Percentiles rank a stretch among this genome's conserved stretches.
Conservation (phyloP, 192 early-diverging fungal genomes). For the Neocallimastix lanati region DNA sequence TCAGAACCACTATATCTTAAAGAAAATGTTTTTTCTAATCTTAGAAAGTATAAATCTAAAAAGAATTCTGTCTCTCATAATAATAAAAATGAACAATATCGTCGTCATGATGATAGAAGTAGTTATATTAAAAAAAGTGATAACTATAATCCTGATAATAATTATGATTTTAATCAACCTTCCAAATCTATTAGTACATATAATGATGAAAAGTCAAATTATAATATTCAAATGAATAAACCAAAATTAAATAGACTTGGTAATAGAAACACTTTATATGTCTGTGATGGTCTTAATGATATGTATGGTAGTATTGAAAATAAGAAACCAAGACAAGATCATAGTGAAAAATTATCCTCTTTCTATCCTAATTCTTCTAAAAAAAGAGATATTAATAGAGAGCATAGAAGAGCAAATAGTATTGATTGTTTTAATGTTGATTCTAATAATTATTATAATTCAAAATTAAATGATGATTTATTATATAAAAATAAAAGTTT, state of each 20-base stretch:
- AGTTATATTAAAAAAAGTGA: neutral
- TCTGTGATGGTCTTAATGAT: neutral
- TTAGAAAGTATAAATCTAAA: neutral
- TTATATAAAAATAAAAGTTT: neutral
- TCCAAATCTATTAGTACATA: neutral
- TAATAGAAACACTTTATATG: neutral
- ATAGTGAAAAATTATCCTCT: neutral
- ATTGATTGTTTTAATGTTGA: neutral
- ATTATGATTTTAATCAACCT: neutral
- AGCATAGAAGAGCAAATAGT: neutral
- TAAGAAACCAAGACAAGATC: neutral
- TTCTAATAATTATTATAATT: neutral
- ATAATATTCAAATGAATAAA: neutral
- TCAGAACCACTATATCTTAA: neutral
- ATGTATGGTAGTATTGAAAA: neutral
- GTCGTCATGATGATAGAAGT: neutral
- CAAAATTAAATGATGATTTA: neutral
- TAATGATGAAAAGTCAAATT: neutral
- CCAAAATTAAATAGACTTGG: neutral
- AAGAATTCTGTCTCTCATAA: neutral
- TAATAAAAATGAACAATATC: too few relatives aligned
- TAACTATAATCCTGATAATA: too few relatives aligned
- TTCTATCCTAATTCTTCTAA: neutral
- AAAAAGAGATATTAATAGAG: neutral
- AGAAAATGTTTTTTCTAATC: neutral